phyloP scores from a whole-genome alignment of 371 early-diverging fungal genomes.

The Thermomucor indicae-seudaticae region DNA sequence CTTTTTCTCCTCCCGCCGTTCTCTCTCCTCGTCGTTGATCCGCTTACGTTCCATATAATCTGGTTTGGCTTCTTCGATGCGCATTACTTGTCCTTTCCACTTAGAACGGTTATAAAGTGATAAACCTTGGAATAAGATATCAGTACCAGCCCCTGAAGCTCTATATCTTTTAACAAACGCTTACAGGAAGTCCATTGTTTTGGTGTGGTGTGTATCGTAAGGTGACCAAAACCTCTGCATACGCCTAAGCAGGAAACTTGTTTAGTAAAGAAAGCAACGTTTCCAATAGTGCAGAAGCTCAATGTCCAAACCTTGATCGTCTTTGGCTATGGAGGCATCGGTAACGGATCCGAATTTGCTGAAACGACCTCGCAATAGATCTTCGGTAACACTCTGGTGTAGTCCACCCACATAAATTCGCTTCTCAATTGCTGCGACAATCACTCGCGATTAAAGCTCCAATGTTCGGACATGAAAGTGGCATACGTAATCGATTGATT shows the following conservation, averaged over 20 bases:
- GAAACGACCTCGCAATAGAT: conserved; percentile 64
- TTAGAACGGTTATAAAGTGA: conserved; percentile 74
- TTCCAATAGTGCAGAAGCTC: background rate
- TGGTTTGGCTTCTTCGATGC: conserved; percentile 77
- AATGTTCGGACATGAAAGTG: background rate
- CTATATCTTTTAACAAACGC: conserved; percentile 2
- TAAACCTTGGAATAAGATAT: conserved; percentile 44
- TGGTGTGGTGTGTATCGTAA: conserved; percentile 62
- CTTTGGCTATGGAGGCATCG: conserved; percentile 48
- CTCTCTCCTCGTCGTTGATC: conserved; percentile 19
- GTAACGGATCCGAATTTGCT: conserved; percentile 63
- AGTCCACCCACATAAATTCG: conserved; percentile 79
- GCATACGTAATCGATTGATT: background rate
- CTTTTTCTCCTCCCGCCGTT: conserved; percentile 10
- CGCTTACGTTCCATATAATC: conserved; percentile 56
- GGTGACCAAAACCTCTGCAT: conserved; percentile 74
- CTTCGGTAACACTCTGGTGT: conserved; percentile 48
- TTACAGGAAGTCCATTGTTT: conserved; percentile 66
- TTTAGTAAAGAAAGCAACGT: no score
- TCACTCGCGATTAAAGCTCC: background rate
- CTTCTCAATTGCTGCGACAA: conserved; percentile 34
- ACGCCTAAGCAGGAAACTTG: conserved; percentile 20
- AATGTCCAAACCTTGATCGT: conserved; percentile 18
- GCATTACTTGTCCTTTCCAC: conserved; percentile 79
- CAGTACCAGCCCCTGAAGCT: background rate